Evolutionary conservation across 768 basidiomycete species (phyloP).

Genomic region (Russula emetica): DNA sequence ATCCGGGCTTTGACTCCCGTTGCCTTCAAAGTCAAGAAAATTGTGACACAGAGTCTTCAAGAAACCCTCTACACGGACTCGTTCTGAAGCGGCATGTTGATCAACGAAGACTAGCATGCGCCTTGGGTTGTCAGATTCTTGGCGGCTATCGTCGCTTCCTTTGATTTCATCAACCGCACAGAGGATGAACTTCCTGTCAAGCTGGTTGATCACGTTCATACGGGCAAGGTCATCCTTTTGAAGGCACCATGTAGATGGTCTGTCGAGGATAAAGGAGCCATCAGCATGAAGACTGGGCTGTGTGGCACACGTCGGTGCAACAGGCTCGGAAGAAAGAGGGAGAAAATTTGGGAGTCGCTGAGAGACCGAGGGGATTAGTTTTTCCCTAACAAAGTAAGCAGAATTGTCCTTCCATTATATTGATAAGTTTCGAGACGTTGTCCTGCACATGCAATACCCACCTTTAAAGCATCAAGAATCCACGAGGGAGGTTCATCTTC

Average conservation of each 20-base stretch:
- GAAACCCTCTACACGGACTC: constrained; percentile 83
- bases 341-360: constrained; percentile 25
- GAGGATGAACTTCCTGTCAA: constrained; percentile 88
- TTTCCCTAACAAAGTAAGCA: constrained; percentile 47
- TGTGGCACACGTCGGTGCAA: background rate
- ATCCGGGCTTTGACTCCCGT: constrained; percentile 34
- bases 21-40: constrained; percentile 43
- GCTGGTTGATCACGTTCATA: constrained; percentile 70
- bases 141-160: constrained; percentile 26
- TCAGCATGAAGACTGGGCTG: background rate
- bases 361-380: constrained; percentile 42
- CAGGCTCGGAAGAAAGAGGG: constrained; percentile 4
- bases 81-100: constrained; percentile 98
- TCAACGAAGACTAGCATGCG: constrained; percentile 72
- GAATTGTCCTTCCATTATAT: constrained; percentile 46
- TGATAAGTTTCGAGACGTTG: background rate
- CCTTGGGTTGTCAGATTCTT: constrained; percentile 21
- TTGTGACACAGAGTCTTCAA: constrained; percentile 69
- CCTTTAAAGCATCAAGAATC: constrained; percentile 59
- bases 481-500: constrained; percentile 48
- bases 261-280: constrained; percentile 1
- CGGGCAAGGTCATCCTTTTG: constrained; percentile 49
- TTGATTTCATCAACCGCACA: constrained; percentile 48
- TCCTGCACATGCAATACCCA: constrained; percentile 29
- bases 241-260: constrained; percentile 34